Evolutionary conservation across 2,329 filamentous ascomycete genomes (phyloP), one percentile per base, ranked within the genome.

Genomic region (Acephala macrosclerotiorum): DNA sequence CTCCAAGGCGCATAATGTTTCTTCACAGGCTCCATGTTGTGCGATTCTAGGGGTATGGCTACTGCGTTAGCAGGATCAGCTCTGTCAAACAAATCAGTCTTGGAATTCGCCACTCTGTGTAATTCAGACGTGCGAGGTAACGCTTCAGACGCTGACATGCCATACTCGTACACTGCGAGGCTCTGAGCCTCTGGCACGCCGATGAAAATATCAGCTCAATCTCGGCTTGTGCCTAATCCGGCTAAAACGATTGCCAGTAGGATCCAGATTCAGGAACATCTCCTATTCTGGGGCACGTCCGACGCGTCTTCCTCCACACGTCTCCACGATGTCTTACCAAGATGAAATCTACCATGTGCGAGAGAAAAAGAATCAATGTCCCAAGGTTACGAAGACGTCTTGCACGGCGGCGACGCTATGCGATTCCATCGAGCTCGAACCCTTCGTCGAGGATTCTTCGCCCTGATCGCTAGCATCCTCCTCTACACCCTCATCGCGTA

Each of bases 401-500:
- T 42, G 40, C 40, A 63, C 16, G 49, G 62, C 57, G 38, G 51
- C 14, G 26, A 14, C 20, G 58, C 40, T 16, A 47, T 58, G 42
- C 58, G 33, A 26, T 20, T 57, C 2, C 55, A 40, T 36, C 29
- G 55, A 40, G 55, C 38, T 22, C 58, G 45, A 55, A 22, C 20
- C 55, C 20, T 53, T n/a, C 58, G 49, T n/a, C 58, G 58, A 2
- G 18, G 22, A 11, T 16, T 65, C 6, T 58, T 55, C 51, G 26
- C 25, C 2, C 8, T 61, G 40, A 14, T 65, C 7, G 35, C 40
- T 9, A 45, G 47, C 38, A 57, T 61, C 51, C 38, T 65, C n/a
- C 22, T 65, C 49, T 61, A 58, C 63, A 53, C 61, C n/a, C 53
- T 65, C n/a, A 20, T 65, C n/a, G 40, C 26, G 29, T 65, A 65